A percentile compares a stretch with the other conserved stretches of the same genome.
Conservation (phyloP, 306 rosid genomes). For the Herpetospermum pedunculosum region DNA sequence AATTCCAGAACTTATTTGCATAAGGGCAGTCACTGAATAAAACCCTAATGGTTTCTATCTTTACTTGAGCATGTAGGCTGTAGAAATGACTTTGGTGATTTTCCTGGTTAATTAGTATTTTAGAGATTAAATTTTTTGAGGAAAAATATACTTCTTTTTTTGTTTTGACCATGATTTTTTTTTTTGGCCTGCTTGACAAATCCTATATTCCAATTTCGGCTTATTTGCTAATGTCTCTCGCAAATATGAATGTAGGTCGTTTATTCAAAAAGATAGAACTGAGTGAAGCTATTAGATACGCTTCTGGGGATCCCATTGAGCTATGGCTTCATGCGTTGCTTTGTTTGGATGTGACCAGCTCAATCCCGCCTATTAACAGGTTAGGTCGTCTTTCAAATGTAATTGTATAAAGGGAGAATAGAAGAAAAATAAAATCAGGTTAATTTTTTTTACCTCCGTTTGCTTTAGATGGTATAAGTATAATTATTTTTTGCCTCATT, state of each 20-base stretch:
- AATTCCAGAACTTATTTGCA: too few species aligned
- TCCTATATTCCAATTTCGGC: background rate
- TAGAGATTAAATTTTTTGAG: background rate
- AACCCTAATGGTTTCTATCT: background rate
- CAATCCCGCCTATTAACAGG: constrained; percentile 72
- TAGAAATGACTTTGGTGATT: background rate
- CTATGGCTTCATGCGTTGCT: constrained; percentile 78
- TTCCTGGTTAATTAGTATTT: background rate
- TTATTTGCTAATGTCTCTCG: constrained; percentile 14
- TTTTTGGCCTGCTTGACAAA: background rate
- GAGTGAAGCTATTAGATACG: constrained; percentile 87
- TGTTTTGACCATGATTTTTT: background rate
- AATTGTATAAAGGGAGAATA: background rate
- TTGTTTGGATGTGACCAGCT: constrained; percentile 72
- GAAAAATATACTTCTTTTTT: background rate
- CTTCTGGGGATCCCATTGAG: constrained; percentile 85
- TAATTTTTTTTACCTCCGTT: background rate
- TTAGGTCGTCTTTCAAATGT: constrained; percentile 11
- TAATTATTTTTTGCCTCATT: constrained; percentile 8
- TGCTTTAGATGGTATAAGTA: background rate
- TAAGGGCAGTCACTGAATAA: too few species aligned
- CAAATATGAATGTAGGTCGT: constrained; percentile 39
- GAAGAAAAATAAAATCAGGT: background rate
- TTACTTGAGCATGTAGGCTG: background rate
- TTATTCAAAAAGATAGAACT: constrained; percentile 74